Base-by-base conservation (phyloP, 2,329 filamentous ascomycete genomes). In the Fusarium bactridioides region DNA sequence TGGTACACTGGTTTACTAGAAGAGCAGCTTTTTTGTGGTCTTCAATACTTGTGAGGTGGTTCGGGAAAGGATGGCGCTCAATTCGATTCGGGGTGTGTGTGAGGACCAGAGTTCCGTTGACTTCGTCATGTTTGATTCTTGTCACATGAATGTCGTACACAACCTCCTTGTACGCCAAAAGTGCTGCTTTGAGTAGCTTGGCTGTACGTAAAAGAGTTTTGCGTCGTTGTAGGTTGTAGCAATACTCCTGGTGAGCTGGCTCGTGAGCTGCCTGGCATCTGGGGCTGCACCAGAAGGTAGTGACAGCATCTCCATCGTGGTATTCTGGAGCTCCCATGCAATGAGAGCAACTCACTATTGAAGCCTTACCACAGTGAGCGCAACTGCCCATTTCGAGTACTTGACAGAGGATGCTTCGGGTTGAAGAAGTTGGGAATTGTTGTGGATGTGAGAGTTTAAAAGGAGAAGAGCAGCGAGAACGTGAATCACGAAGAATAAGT, bases 251-350 rank as follows among this genome's bases (percentile, higher is more conserved):
- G 29, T 74, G 72, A 5, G 23, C 33, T 18, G 38, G 45, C 59
- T 50, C 45, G 58, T 74, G 38, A 37, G 33, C 35, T 18, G 15
- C 50, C 48, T 72, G 55, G 33, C 69, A 74, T 25, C 64, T 69
- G 18, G n/a, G 51, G 29, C 41, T 41, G 55, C 65, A 74, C 58
- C 69, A 74, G 35, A 59, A 55, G 44, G 44, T 23, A 25, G 23
- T 21, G n/a, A 18, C 27, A 29, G 51, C 38, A 50, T 70, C 72
- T 41, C 64, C 69, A 16, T 63, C 38, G 23, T n/a, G n/a, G 23
- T 74, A 73, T 44, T 67, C 65, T 27, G 65, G 69, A 25, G 56
- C 56, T 29, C 18, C 25, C 18, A 37, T 27, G 12, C 69, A 72
- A 21, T 51, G 44, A 9, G 25, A 29, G 31, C 69, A 72, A 21